Evolutionary conservation across 257 asterid genomes (phyloP), one percentile per base, ranked within the genome.

Genomic region (Galeopsis tetrahit): DNA sequence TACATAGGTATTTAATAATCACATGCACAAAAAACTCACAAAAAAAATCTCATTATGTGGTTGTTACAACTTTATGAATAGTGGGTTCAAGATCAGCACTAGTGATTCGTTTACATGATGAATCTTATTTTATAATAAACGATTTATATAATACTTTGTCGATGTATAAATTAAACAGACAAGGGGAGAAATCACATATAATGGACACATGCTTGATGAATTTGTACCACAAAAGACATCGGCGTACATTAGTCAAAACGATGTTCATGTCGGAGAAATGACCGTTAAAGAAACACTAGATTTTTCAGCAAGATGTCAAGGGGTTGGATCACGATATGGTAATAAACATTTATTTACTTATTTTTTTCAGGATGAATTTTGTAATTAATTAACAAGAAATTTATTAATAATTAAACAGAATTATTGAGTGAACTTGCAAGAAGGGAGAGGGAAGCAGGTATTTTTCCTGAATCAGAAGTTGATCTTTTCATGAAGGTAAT

Each of bases 181-280:
- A 4, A 76, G 66, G 46, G 99, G 96, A 77, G 91, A 87, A 67
- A 85, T 90, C 63, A 82, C 96, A 2, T 95, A 95, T 82, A 92
- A 95, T 34, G 99, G 99, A 5, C 94, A 92, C 48, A 43, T 48
- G 68, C 74, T 95, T 2, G 39, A 77, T 36, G 99, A 95, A 46
- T 95, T 95, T 69, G 93, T 92, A 4, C 92, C 99, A 1, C 90
- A 82, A 3, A 95, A 90, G 69, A 92, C 99, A 34, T 92, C 99
- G 0, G 99, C 99, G 4, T 95, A 92, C 83, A 90, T 95, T 38
- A 95, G 99, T 78, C 99, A 95, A 78, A 88, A 88, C 68, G 99
- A 95, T 82, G 86, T 95, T 64, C 99, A 94, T 75, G 85, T 87
- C 0, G 97, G 92, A 70, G 99, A 94, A 81, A 94, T 94, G 97